Evolutionary conservation across 2,329 filamentous ascomycete species (phyloP).

Genomic region (Talaromyces atroroseus): DNA sequence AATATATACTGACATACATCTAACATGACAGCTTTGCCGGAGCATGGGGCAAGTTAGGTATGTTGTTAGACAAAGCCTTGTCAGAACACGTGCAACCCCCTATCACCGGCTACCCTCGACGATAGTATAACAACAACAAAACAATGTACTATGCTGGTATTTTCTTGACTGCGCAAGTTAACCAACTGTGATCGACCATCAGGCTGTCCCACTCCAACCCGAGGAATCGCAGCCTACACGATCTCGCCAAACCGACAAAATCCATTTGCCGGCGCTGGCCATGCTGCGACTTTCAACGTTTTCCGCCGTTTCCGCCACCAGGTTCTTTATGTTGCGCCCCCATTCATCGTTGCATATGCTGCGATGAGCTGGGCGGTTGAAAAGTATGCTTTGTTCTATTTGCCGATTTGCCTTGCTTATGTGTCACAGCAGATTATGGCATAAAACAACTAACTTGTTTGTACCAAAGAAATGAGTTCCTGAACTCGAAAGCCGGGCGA

Average conservation of each 20-base stretch:
- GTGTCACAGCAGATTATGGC: background rate
- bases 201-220: conserved; percentile 45
- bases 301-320: conserved; percentile 81
- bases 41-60: conserved; percentile 9
- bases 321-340: conserved; percentile 82
- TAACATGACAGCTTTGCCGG: conserved; percentile 4
- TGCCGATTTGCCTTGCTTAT: conserved; percentile 7
- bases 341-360: conserved; percentile 72
- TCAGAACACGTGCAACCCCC: background rate
- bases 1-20: background rate
- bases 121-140: background rate
- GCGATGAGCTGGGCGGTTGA: conserved; percentile 86
- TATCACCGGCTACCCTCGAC: background rate
- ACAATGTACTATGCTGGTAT: background rate
- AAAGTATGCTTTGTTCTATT: conserved; percentile 61
- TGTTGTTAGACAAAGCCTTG: background rate
- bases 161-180: background rate
- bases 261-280: conserved; percentile 68
- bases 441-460: background rate
- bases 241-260: conserved; percentile 84
- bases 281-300: conserved; percentile 91
- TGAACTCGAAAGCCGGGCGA: conserved; percentile 47
- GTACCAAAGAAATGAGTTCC: conserved; percentile 42
- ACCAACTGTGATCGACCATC: background rate
- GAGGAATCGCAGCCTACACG: conserved; percentile 63